phyloP scores from a whole-genome alignment of 1,139 yeast genomes.

The Diutina ranongensis region DNA sequence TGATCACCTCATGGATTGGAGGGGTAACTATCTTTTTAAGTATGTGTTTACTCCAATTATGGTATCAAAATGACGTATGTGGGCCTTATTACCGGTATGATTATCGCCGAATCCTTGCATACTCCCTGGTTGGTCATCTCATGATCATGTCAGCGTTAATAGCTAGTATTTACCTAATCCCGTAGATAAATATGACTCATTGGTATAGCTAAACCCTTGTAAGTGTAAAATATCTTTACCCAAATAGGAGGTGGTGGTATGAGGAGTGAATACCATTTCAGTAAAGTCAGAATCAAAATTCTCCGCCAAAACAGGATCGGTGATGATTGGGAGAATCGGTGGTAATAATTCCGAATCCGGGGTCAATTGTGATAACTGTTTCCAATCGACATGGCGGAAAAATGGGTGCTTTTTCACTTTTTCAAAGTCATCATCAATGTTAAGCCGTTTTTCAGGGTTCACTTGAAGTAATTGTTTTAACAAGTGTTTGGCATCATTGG shows the following conservation, averaged over 20 bases:
- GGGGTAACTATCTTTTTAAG: constrained; percentile 2
- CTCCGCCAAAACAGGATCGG: constrained; percentile 82
- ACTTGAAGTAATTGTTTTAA: constrained; percentile 62
- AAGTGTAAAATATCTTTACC: constrained; percentile 23
- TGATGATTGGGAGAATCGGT: constrained; percentile 78
- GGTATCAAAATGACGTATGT: background rate
- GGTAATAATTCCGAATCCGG: constrained; percentile 28
- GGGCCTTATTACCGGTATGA: background rate
- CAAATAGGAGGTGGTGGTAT: constrained; percentile 4
- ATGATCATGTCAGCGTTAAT: background rate
- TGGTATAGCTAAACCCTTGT: constrained; percentile 32
- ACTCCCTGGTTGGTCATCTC: background rate
- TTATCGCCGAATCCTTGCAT: background rate
- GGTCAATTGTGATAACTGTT: constrained; percentile 32
- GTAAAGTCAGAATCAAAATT: constrained; percentile 88
- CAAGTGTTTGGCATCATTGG: constrained; percentile 78
- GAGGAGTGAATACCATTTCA: constrained; percentile 47
- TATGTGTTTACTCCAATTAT: constrained; percentile 1
- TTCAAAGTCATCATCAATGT: constrained; percentile 46
- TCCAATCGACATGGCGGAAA: constrained; percentile 74
- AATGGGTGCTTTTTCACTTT: constrained; percentile 60
- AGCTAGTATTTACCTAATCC: background rate
- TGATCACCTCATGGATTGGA: background rate
- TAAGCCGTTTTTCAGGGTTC: constrained; percentile 64
- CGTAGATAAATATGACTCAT: constrained; percentile 21